Evolutionary conservation across 2,329 filamentous ascomycete species (phyloP), one percentile per base, ranked within the genome.

Genomic region (Penicillium vulpinum): DNA sequence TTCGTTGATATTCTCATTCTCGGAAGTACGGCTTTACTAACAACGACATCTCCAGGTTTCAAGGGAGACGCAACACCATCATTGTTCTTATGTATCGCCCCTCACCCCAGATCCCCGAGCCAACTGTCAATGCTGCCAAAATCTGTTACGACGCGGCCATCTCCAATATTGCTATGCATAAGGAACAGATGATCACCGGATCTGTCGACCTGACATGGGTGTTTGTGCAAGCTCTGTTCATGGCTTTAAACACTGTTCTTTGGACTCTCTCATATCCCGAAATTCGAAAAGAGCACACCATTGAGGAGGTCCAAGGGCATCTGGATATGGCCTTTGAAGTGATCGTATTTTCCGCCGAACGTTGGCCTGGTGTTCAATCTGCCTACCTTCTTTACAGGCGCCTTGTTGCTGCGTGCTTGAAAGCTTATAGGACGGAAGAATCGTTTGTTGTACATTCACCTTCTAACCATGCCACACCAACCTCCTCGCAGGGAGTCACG

Each of bases 141-240:
- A 88, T 86, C 64, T 97, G 92, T 71, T 97, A 89, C 68, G 87
- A 94, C 44, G 92, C 91, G 39, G 88, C 91, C 45, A 82, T 87
- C 11, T 90, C 86, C 73, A 92, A 96, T 69, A 90, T 97, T 66
- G 83, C 88, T 62, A 85, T 93, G 70, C 88, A 92, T 43, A 86
- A 85, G 69, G 87, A 89, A 67, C 92, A 96, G 73, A 88, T 96
- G 69, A 84, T 88, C 62, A 86, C 83, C 16, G 83, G 84, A 15
- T 87, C 86, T 22, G 85, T 94, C 11, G 93, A 97, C 69, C 81
- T 97, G 58, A 97, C 92, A 0, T 97, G 93, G 93, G 88, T 96
- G 41, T 96, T 96, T 69, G 85, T 96, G 1, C 83, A 96, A 57
- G 87, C 89, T 21, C 83, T 97, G 39, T 97, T 95, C 77, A 94